Evolutionary conservation across 2,329 filamentous ascomycete genomes (phyloP).

Genomic region (Neoarthrinium moseri): DNA sequence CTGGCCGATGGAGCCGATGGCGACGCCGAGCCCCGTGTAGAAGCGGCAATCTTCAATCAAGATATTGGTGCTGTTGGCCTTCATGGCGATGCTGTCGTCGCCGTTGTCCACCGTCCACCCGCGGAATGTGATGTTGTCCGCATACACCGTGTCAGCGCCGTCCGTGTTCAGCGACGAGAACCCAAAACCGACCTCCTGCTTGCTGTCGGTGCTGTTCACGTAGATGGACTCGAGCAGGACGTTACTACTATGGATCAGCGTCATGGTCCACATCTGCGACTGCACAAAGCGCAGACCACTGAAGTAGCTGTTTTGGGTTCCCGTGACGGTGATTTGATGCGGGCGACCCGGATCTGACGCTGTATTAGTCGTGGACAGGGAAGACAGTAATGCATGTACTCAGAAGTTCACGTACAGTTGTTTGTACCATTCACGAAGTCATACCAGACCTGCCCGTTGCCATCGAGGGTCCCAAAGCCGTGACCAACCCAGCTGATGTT

Average conservation of each 20-base stretch:
- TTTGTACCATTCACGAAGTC: conserved; percentile 1
- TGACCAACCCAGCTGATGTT: conserved; percentile 48
- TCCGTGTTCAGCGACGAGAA: conserved; percentile 26
- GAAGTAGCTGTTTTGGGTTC: conserved; percentile 42
- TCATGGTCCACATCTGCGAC: conserved; percentile 54
- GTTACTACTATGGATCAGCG: conserved; percentile 41
- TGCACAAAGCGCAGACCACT: conserved; percentile 43
- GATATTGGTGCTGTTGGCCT: conserved; percentile 24
- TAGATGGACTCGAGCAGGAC: conserved; percentile 42
- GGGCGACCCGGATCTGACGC: conserved; percentile 41
- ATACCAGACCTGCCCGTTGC: conserved; percentile 42
- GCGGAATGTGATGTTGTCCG: conserved; percentile 22
- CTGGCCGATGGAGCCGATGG: conserved; percentile 48
- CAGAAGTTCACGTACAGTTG: neutral
- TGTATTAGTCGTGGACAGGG: too few species aligned
- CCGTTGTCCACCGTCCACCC: conserved; percentile 25
- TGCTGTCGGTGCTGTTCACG: conserved; percentile 40
- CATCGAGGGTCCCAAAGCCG: conserved; percentile 52
- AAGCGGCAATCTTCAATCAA: conserved; percentile 37
- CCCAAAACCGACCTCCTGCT: conserved; percentile 17
- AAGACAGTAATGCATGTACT: neutral
- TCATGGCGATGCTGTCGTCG: conserved; percentile 21
- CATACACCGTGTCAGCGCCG: conserved; percentile 25
- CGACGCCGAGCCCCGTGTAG: conserved; percentile 40
- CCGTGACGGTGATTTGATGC: conserved; percentile 45